These are phyloP conservation scores for Aspergillus sp. DNA, from an alignment of 2,329 filamentous ascomycete species.

Conservation along the genomic window DNA sequence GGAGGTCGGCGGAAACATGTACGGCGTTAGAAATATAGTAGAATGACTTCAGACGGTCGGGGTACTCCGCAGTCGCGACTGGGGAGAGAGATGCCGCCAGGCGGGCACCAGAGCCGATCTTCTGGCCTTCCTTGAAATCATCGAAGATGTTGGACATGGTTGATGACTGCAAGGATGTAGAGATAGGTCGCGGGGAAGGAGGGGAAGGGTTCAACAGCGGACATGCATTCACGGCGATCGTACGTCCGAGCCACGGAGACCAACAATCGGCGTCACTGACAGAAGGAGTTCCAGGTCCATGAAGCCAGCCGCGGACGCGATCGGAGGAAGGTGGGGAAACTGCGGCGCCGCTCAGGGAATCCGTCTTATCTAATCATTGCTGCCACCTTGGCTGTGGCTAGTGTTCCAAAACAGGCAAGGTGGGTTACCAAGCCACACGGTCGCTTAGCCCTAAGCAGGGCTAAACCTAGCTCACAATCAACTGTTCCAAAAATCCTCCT, in stretches of 20 bases:
- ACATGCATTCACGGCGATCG: not conserved
- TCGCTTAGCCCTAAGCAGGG: conserved; percentile 48
- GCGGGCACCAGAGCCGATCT: conserved; percentile 66
- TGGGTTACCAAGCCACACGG: conserved; percentile 24
- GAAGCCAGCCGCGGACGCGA: not conserved
- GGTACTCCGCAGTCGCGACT: conserved; percentile 62
- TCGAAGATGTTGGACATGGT: conserved; percentile 73
- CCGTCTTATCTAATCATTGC: conserved; percentile 10
- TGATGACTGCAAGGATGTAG: not conserved
- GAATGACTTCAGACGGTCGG: conserved; percentile 68
- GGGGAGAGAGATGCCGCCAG: conserved; percentile 77
- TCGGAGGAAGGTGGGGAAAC: conserved; percentile 20
- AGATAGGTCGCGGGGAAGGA: not conserved
- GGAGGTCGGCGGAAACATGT: conserved; percentile 68
- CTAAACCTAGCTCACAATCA: conserved; percentile 45
- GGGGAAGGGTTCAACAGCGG: not conserved
- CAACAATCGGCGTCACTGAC: not conserved
- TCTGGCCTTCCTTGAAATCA: conserved; percentile 71
- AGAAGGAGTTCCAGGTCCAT: not conserved
- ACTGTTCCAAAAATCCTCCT: conserved; percentile 45
- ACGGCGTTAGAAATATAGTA: conserved; percentile 69
- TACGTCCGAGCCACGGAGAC: not conserved
- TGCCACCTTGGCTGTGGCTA: conserved; percentile 21
- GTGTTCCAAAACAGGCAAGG: conserved; percentile 31
- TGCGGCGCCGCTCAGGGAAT: conserved; percentile 11